Evolutionary conservation across 2,329 filamentous ascomycete species (phyloP).

Genomic region (Penicillium sp.): DNA sequence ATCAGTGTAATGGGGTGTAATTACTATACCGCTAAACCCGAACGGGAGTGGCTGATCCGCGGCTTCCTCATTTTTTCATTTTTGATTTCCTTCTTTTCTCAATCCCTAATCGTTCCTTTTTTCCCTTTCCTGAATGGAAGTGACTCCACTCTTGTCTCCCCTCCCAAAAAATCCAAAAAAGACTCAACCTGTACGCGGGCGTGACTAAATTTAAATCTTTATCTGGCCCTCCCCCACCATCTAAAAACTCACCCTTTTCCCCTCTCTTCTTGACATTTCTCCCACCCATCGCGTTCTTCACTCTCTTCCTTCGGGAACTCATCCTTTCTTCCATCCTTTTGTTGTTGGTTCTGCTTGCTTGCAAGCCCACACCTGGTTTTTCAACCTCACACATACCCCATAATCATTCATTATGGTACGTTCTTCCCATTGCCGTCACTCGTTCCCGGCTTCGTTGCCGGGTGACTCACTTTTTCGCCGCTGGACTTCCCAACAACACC

Average conservation of each 20-base stretch:
- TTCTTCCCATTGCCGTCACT: constrained; percentile 6
- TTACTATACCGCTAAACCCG: constrained; percentile 7
- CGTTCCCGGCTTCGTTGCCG: neutral
- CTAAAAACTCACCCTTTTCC: constrained; percentile 34
- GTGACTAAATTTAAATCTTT: constrained; percentile 40
- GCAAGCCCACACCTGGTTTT: constrained; percentile 22
- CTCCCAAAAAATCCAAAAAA: constrained; percentile 15
- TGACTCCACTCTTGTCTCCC: neutral
- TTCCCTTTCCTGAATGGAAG: neutral
- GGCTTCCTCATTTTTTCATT: constrained; percentile 11
- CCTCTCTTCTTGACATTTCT: constrained; percentile 32
- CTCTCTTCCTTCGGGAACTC: constrained; percentile 26
- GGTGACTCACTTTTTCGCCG: constrained; percentile 17
- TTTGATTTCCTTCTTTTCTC: constrained; percentile 5
- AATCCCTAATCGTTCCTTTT: neutral
- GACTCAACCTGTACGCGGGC: constrained; percentile 16
- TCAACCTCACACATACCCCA: constrained; percentile 26
- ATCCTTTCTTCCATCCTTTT: constrained; percentile 14
- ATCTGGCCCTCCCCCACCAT: constrained; percentile 35
- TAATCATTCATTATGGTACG: constrained; percentile 40
- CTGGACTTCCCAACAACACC: neutral
- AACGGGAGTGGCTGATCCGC: constrained; percentile 8
- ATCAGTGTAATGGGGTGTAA: neutral
- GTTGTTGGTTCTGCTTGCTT: constrained; percentile 21
- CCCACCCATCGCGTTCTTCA: constrained; percentile 29